A percentile compares a stretch with the other conserved stretches of the same genome.
These are phyloP conservation scores for Chytriomyces confervae DNA, from an alignment of 192 early-diverging fungal species.

Conservation along the genomic window DNA sequence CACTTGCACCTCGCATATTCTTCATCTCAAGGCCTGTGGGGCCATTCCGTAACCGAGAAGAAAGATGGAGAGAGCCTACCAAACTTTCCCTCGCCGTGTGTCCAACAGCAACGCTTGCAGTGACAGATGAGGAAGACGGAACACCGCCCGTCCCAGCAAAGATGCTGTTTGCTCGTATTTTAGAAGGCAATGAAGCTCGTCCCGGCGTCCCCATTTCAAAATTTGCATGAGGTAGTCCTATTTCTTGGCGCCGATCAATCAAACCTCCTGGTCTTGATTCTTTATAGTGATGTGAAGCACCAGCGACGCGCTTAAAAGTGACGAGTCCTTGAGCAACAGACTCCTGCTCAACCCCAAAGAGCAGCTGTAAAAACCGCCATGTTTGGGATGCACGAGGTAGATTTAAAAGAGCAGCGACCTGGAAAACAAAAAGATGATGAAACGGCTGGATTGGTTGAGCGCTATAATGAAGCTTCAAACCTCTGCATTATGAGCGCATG, in stretches of 20 bases:
- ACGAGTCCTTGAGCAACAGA: background rate
- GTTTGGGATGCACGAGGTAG: constrained; percentile 71
- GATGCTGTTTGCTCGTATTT: no score
- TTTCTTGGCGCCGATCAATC: background rate
- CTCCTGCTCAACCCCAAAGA: constrained; percentile 54
- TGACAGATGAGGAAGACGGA: background rate
- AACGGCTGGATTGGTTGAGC: no score
- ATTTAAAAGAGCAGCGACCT: constrained; percentile 68
- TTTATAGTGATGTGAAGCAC: background rate
- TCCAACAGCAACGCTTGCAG: background rate
- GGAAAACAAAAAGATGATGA: constrained; percentile 9
- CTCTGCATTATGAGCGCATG: constrained; percentile 68
- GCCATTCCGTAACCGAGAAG: background rate
- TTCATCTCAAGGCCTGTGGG: background rate
- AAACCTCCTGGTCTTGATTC: background rate
- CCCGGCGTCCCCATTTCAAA: no score
- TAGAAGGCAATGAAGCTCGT: no score
- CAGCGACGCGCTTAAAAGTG: background rate
- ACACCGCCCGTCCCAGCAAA: no score
- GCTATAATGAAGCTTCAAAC: constrained; percentile 37
- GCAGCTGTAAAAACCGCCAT: constrained; percentile 74
- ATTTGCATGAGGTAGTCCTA: no score
- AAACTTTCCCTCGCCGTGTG: background rate
- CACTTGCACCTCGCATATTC: no score
- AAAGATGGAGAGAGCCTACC: no score